These are phyloP conservation scores for Lippia alba DNA, from an alignment of 305 asterid genomes.

Conservation along the genomic window DNA sequence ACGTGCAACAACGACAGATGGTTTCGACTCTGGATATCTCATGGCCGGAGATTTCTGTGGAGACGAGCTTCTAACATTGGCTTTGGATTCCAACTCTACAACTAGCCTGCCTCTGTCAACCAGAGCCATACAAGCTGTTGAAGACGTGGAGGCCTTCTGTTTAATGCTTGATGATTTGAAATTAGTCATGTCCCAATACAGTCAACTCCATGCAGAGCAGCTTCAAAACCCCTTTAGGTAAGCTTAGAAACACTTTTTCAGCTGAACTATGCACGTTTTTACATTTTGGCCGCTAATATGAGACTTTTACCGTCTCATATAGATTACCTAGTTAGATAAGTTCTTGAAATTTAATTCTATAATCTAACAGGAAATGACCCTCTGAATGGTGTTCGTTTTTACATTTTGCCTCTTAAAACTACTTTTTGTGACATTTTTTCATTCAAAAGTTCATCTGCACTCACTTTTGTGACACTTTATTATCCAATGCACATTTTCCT, in stretches of 20 bases:
- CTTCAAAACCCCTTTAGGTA: constrained; percentile 63
- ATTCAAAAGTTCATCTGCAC: too few relatives aligned
- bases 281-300: not conserved
- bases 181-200: constrained; percentile 60
- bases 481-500: too few relatives aligned
- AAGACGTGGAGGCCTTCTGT: constrained; percentile 72
- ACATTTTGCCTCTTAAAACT: too few relatives aligned
- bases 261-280: not conserved
- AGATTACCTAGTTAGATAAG: not conserved
- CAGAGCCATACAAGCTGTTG: constrained; percentile 62
- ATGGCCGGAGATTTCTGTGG: constrained; percentile 67
- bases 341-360: not conserved
- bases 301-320: not conserved
- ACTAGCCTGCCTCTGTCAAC: constrained; percentile 69
- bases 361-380: not conserved
- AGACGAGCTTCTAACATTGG: constrained; percentile 78
- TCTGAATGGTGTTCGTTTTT: too few relatives aligned
- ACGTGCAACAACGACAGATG: constrained; percentile 58
- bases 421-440: too few relatives aligned
- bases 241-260: constrained; percentile 2
- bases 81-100: constrained; percentile 66
- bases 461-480: not conserved
- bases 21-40: constrained; percentile 56
- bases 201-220: constrained; percentile 67
- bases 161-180: constrained; percentile 62